Evolutionary conservation across 2,329 filamentous ascomycete species (phyloP).

Genomic region (Teratosphaeria gauchensis): DNA sequence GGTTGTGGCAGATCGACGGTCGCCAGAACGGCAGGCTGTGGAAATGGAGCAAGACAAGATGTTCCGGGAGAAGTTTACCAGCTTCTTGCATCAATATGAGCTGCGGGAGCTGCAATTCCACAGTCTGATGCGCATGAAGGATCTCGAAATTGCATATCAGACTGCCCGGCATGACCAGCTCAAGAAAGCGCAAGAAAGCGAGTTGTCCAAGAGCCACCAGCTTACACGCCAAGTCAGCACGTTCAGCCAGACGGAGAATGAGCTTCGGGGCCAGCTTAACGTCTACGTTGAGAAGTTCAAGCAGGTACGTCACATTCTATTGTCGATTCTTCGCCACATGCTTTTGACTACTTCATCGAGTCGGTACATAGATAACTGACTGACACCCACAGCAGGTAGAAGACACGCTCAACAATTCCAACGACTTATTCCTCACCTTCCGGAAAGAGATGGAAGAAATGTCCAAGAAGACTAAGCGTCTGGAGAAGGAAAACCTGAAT

Average conservation of each 20-base stretch:
- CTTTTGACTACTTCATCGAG: not conserved
- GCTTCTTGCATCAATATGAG: constrained; percentile 93
- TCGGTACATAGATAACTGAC: constrained; percentile 21
- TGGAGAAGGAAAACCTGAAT: constrained; percentile 92
- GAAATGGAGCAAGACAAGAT: constrained; percentile 85
- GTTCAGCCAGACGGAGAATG: constrained; percentile 91
- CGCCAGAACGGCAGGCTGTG: constrained; percentile 67
- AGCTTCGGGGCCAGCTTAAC: constrained; percentile 88
- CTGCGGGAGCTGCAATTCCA: constrained; percentile 90
- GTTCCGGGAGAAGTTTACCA: constrained; percentile 78
- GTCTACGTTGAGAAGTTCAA: constrained; percentile 99
- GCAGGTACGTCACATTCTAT: constrained; percentile 55
- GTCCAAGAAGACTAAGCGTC: constrained; percentile 95
- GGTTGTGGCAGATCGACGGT: constrained; percentile 45
- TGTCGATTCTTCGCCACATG: not conserved
- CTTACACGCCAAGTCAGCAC: constrained; percentile 87
- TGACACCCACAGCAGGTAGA: constrained; percentile 65
- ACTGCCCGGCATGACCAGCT: constrained; percentile 82
- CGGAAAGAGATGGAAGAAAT: constrained; percentile 99
- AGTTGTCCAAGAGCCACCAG: constrained; percentile 69
- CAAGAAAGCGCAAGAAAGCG: constrained; percentile 75
- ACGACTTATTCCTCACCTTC: constrained; percentile 93
- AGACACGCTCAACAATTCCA: constrained; percentile 96
- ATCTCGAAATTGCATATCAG: constrained; percentile 89
- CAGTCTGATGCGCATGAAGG: constrained; percentile 82